phyloP scores from a whole-genome alignment of 2,329 filamentous ascomycete genomes.

The Diaporthe sp. region DNA sequence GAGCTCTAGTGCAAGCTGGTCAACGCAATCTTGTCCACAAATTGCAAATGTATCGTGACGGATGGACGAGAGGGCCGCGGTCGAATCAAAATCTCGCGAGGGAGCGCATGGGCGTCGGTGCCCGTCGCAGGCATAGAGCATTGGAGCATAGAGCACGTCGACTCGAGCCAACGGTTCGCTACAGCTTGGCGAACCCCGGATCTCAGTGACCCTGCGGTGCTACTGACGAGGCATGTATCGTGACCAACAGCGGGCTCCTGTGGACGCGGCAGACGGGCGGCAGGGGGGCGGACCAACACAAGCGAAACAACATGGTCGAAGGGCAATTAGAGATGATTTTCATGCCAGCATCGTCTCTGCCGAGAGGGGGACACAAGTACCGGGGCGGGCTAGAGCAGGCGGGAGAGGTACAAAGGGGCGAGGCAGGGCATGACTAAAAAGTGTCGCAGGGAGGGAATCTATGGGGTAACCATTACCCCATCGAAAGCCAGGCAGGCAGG shows the following conservation, averaged over 20 bases:
- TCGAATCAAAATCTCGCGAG: conserved; percentile 25
- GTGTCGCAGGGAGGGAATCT: conserved; percentile 41
- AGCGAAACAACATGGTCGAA: conserved; percentile 20
- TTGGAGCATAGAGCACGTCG: neutral
- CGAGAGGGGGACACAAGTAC: conserved; percentile 18
- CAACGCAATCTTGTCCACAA: conserved; percentile 23
- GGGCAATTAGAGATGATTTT: conserved; percentile 20
- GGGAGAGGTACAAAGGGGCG: conserved; percentile 23
- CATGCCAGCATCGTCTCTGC: conserved; percentile 15
- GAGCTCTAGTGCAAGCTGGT: neutral
- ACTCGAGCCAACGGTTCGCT: neutral
- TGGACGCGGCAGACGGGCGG: conserved; percentile 3
- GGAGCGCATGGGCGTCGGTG: neutral
- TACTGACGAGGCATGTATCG: neutral
- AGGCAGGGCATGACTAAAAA: conserved; percentile 39
- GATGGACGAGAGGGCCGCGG: neutral
- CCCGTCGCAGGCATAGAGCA: neutral
- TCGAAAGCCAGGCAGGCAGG: conserved; percentile 43
- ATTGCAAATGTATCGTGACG: conserved; percentile 28
- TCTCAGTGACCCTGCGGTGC: conserved; percentile 36
- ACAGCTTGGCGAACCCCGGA: conserved; percentile 34
- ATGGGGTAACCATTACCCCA: conserved; percentile 50
- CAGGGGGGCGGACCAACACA: neutral
- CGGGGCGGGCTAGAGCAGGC: neutral
- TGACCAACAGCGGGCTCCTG: neutral